Percentiles rank a stretch among this genome's conserved stretches.
Conservation (phyloP, 768 basidiomycete genomes). For the Trametes maxima region DNA sequence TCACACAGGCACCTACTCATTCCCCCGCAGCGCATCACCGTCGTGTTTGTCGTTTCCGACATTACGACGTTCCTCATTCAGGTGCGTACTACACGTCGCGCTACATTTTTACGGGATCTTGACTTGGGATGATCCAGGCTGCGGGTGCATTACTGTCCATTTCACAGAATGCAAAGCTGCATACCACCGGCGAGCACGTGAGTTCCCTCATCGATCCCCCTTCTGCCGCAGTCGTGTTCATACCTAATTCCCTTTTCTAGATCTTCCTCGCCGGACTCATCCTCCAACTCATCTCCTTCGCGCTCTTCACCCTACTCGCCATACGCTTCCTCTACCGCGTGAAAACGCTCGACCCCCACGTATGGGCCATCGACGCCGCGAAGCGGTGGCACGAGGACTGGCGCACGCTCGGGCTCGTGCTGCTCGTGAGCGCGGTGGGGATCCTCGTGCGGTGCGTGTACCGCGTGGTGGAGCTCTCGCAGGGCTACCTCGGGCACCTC, state of each 20-base stretch:
- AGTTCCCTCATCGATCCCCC: neutral
- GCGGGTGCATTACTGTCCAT: conserved; percentile 51
- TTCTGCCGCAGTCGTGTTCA: neutral
- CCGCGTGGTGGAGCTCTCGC: conserved; percentile 54
- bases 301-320: conserved; percentile 49
- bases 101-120: no score
- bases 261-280: conserved; percentile 59
- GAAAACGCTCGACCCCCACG: conserved; percentile 40
- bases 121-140: conserved; percentile 36
- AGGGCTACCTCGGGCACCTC: conserved; percentile 63
- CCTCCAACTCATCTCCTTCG: conserved; percentile 57
- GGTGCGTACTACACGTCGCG: conserved; percentile 33
- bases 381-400: conserved; percentile 58
- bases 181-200: conserved; percentile 20
- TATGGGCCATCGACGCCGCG: conserved; percentile 43
- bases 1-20: conserved; percentile 53
- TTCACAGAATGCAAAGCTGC: conserved; percentile 30
- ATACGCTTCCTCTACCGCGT: conserved; percentile 53
- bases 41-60: conserved; percentile 64
- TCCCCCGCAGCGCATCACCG: conserved; percentile 50
- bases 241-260: conserved; percentile 29
- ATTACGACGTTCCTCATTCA: conserved; percentile 69
- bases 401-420: conserved; percentile 53
- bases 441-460: conserved; percentile 72
- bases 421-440: conserved; percentile 59